Evolutionary conservation across 768 basidiomycete genomes (phyloP).

Genomic region (Amanita inopinata): DNA sequence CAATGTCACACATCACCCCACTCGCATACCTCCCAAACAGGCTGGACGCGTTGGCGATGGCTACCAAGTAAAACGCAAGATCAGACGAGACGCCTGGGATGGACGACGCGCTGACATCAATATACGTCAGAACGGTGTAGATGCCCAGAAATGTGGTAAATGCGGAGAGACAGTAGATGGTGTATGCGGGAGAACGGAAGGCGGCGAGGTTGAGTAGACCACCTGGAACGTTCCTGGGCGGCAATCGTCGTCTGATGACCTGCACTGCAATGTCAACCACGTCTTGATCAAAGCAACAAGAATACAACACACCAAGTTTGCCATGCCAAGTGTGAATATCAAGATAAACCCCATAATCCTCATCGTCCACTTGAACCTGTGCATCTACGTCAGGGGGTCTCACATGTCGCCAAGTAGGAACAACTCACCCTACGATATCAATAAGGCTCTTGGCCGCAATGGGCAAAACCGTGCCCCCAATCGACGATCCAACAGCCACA

Average conservation of each 20-base stretch:
- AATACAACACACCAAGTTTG: slow-evolving; percentile 34
- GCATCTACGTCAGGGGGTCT: no score
- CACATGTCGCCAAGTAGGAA: neutral
- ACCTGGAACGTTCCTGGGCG: slow-evolving; percentile 40
- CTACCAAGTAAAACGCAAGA: slow-evolving; percentile 54
- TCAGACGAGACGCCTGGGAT: slow-evolving; percentile 35
- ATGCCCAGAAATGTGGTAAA: slow-evolving; percentile 56
- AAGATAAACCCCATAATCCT: slow-evolving; percentile 60
- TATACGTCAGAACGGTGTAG: slow-evolving; percentile 71
- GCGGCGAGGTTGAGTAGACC: slow-evolving; percentile 47
- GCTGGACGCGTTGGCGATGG: slow-evolving; percentile 61
- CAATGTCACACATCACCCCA: slow-evolving; percentile 43
- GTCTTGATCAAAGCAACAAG: neutral
- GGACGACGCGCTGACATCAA: slow-evolving; percentile 44
- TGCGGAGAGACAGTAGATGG: slow-evolving; percentile 47
- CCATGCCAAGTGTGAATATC: slow-evolving; percentile 36
- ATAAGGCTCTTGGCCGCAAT: slow-evolving; percentile 49
- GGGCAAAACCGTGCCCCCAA: slow-evolving; percentile 64
- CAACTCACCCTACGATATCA: slow-evolving; percentile 36
- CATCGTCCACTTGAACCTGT: slow-evolving; percentile 76
- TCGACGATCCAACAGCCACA: slow-evolving; percentile 52
- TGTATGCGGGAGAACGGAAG: slow-evolving; percentile 44
- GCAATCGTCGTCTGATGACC: slow-evolving; percentile 42
- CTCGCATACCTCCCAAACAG: slow-evolving; percentile 48
- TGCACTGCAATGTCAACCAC: slow-evolving; percentile 11